These are phyloP conservation scores for Linnemannia exigua DNA, from an alignment of 192 early-diverging fungal genomes.

Conservation along the genomic window DNA sequence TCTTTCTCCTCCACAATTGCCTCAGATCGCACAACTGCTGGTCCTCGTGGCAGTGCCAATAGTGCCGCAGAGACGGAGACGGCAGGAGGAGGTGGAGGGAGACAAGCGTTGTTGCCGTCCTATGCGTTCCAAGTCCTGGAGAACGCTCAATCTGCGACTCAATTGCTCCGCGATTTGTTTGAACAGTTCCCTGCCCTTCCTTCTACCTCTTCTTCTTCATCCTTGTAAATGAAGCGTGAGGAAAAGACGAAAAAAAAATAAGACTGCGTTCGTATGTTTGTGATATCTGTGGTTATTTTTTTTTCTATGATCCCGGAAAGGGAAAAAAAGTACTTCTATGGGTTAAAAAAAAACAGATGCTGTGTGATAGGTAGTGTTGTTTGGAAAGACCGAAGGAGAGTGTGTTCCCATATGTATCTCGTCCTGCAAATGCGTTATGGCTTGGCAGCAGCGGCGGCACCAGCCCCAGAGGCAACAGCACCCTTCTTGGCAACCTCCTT, in stretches of 20 bases:
- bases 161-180: conserved; percentile 7
- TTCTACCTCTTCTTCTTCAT: not conserved
- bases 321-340: not conserved
- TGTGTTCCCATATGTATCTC: too few relatives aligned
- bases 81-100: not conserved
- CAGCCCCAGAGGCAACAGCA: not conserved
- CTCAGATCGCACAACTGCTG: not conserved
- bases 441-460: not conserved
- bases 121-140: conserved; percentile 31
- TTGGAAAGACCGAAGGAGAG: not conserved
- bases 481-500: conserved; percentile 40
- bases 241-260: not conserved
- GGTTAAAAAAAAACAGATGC: not conserved
- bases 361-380: not conserved
- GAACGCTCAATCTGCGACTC: conserved; percentile 18
- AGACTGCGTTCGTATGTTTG: not conserved
- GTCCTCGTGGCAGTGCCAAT: not conserved
- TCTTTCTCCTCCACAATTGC: not conserved
- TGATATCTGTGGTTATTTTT: not conserved
- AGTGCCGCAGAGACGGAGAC: not conserved
- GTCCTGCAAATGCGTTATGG: not conserved
- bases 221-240: not conserved
- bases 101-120: not conserved
- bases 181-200: conserved; percentile 18
- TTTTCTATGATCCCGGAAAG: not conserved